A percentile compares a stretch with the other conserved stretches of the same genome.
These are phyloP conservation scores for Jacaranda copaia DNA, from an alignment of 257 asterid species.

Conservation along the genomic window DNA sequence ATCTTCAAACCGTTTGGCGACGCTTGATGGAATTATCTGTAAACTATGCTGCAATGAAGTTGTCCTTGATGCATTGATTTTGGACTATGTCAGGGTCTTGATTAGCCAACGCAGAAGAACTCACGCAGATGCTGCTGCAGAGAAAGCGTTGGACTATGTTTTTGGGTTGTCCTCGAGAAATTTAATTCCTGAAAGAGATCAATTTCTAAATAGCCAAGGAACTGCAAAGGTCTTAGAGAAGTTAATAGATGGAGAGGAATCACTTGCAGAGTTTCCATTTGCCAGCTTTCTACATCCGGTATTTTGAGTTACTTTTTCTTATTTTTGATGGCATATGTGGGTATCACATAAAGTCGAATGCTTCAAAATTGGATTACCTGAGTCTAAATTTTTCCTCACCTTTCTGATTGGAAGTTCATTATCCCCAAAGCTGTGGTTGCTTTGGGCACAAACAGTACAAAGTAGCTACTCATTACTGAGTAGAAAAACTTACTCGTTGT, in stretches of 20 bases:
- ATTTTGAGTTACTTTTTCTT: constrained; percentile 38
- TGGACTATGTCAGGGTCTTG: constrained; percentile 86
- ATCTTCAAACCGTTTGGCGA: constrained; percentile 67
- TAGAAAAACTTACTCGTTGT: constrained; percentile 4
- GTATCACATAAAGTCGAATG: constrained; percentile 34
- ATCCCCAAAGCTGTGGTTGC: background rate
- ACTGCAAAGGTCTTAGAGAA: constrained; percentile 51
- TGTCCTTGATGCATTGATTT: constrained; percentile 75
- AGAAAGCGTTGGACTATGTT: constrained; percentile 67
- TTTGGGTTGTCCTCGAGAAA: constrained; percentile 57
- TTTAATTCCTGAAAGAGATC: constrained; percentile 49
- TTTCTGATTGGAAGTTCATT: constrained; percentile 6
- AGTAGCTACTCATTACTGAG: constrained; percentile 24
- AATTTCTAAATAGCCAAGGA: constrained; percentile 44
- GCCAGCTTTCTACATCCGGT: constrained; percentile 95
- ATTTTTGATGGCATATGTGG: constrained; percentile 18
- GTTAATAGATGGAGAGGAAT: constrained; percentile 79
- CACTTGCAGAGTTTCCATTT: constrained; percentile 94
- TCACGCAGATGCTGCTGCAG: constrained; percentile 71
- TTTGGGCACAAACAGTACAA: background rate
- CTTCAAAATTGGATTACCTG: constrained; percentile 25
- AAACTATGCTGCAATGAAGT: constrained; percentile 81
- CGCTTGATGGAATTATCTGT: constrained; percentile 74
- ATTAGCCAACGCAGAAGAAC: constrained; percentile 70
- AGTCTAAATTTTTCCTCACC: constrained; percentile 16